These are phyloP conservation scores for Pyricularia pennisetigena DNA, from an alignment of 2,329 filamentous ascomycete genomes.

Conservation along the genomic window DNA sequence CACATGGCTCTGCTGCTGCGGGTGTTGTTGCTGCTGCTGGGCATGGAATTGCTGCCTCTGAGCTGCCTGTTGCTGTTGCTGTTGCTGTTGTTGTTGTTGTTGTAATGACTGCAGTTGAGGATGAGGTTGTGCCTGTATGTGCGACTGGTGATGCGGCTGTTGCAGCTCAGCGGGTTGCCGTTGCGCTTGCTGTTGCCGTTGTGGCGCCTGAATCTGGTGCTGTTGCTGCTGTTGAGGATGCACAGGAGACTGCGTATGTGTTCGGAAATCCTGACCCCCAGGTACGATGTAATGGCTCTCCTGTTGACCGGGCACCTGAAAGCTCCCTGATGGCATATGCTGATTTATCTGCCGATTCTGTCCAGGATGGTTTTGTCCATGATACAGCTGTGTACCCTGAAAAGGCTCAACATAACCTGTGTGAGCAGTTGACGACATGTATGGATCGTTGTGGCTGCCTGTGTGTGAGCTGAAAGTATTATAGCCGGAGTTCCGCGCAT, in stretches of 20 bases:
- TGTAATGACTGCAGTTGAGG: not conserved
- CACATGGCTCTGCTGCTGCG: constrained; percentile 9
- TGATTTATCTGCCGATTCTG: not conserved
- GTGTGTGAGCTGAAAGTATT: not conserved
- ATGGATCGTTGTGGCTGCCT: not conserved
- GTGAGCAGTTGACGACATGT: not conserved
- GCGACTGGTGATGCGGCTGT: not conserved
- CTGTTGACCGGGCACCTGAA: not conserved
- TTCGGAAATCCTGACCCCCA: not conserved
- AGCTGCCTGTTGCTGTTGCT: constrained; percentile 6
- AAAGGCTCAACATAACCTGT: not conserved
- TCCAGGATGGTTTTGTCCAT: not conserved
- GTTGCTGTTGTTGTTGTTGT: constrained; percentile 4
- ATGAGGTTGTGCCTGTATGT: not conserved
- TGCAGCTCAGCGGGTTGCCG: not conserved
- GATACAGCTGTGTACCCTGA: not conserved
- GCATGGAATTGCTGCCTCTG: constrained; percentile 13
- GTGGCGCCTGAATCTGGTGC: not conserved
- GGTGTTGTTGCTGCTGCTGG: constrained; percentile 15
- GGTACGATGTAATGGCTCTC: not conserved
- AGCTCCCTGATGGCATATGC: not conserved
- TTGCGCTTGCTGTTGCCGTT: not conserved
- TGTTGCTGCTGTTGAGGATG: not conserved
- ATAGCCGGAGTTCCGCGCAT: not conserved
- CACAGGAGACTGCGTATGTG: not conserved